Evolutionary conservation across 2,329 filamentous ascomycete species (phyloP), one percentile per base, ranked within the genome.

Genomic region (Hymenoscyphus repandus): DNA sequence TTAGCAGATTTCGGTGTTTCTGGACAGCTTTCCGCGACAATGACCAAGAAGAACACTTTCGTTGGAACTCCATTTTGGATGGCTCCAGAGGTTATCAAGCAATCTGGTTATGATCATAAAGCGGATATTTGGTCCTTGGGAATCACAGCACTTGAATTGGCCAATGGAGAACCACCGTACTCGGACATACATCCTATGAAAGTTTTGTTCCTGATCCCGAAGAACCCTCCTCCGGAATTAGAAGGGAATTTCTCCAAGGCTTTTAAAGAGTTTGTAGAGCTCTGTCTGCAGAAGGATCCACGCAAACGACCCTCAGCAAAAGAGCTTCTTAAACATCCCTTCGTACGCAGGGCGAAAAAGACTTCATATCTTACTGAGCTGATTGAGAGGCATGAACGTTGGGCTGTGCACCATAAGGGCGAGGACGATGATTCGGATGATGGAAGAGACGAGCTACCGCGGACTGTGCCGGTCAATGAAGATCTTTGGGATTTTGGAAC

Each of bases 21-120:
- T 1, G 92, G 92, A 27, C 93, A 97, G 71, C 78, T 97, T 18
- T 95, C 92, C 9, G 92, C 92, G 6, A 99, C 92, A 45, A 97
- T 97, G 91, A 96, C 92, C 56, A 97, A 97, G 77, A 97, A 97
- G 74, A 97, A 97, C 67, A 97, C 92, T 0, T 99, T 97, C 68
- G 92, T 99, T 31, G 93, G 93, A 32, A 97, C 92, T 0, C 92
- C 93, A 1, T 99, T 97, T 68, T 99, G 93, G 93, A 99, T 99
- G 92, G 92, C 93, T 2, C 92, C 92, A 10, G 92, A 99, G 71
- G 92, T 97, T 49, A 99, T 99, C 69, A 96, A 96, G 72, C 92
- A 99, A 69, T 95, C 90, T 51, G 92, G 92, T 44, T 96, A 97
- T 73, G 92, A 96, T 69, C 90, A 95, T 72, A 96, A 96, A 72